Evolutionary conservation across 2,329 filamentous ascomycete genomes (phyloP), one percentile per base, ranked within the genome.

Genomic region (Didymella sp.): DNA sequence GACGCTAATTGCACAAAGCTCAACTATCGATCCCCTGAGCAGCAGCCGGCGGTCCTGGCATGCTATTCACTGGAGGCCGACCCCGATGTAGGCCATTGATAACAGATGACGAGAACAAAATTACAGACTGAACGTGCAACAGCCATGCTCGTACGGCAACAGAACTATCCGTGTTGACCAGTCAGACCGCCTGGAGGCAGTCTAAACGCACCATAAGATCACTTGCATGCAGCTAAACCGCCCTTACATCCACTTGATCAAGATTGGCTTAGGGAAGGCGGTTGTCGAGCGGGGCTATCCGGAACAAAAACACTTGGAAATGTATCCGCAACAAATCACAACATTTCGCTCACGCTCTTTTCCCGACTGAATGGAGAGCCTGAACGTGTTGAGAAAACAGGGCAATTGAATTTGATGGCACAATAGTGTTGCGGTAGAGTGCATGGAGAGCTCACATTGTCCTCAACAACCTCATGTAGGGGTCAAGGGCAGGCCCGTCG

Each of bases 281-380:
- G 57, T 56, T 63, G 61, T 57, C 60, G 56, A 55, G 61, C 64
- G 64, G 64, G 61, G 64, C 64, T 67, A 61, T 61, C 64, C 64
- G 62, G 58, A 48, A 54, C 46, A 45, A 46, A 47, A 58, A 47
- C 44, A 40, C 57, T 48, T 48, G 56, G 49, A 51, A 53, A 40
- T 28, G 54, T 27, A 24, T 46, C 49, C 45, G 35, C 49, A 55
- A 51, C 56, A 45, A 60, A 61, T 60, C 56, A 63, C 17, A 48
- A 27, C 38, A 45, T 35, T 25, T 37, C 21, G n/a, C 28, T 24
- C 51, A 15, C 17, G n/a, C 38, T 44, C 30, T 38, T 27, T 40
- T 44, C 37, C 47, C 54, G 42, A 38, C 42, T 51, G 35, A 19
- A 48, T 38, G 47, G 47, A 56, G 28, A 51, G 35, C 51, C 46